Evolutionary conservation across 257 asterid species (phyloP), one percentile per base, ranked within the genome.

Genomic region (Solanum dulcamara): DNA sequence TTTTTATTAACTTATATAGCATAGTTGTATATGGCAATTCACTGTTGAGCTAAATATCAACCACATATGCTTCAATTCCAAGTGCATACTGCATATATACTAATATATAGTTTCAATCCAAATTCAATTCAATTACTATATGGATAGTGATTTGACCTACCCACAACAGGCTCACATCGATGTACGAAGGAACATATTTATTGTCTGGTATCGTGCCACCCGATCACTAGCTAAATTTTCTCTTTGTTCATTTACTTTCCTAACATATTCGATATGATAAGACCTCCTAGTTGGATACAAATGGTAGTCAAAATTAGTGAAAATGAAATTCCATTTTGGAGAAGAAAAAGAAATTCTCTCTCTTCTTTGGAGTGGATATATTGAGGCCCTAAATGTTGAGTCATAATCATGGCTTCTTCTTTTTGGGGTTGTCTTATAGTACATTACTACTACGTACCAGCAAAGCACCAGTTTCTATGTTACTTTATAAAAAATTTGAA

Each of bases 321-420:
- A 59, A 59, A 44, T 42, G 38, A 74, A 74, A 42, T 74, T 4
- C 22, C 35, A 74, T 20, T 2, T 40, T 40, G 15, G 42, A 82
- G 28, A 60, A 40, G 33, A 60, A n/a, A 59, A 81, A 71, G 33
- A 50, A 50, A 9, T 50, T 18, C 20, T 48, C 15, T 50, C 26
- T 53, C 26, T 53, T 53, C 26, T 53, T 53, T 20, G 62, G 26
- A 53, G 26, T 53, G 62, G 26, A 53, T 53, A 53, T 53, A 70
- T 15, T 70, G 38, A 75, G 59, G 59, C 53, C 60, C 14, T 44
- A 44, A 13, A 75, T 75, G 81, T 44, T 26, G 22, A 74, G 60
- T 75, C 81, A 75, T 75, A 75, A 75, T 75, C 81, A 44, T 44
- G 81, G 81, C 60, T 75, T 75, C 81, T 75, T 75, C 59, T 75